phyloP scores from a whole-genome alignment of 2,329 filamentous ascomycete species.

The Cladobotryum mycophilum region DNA sequence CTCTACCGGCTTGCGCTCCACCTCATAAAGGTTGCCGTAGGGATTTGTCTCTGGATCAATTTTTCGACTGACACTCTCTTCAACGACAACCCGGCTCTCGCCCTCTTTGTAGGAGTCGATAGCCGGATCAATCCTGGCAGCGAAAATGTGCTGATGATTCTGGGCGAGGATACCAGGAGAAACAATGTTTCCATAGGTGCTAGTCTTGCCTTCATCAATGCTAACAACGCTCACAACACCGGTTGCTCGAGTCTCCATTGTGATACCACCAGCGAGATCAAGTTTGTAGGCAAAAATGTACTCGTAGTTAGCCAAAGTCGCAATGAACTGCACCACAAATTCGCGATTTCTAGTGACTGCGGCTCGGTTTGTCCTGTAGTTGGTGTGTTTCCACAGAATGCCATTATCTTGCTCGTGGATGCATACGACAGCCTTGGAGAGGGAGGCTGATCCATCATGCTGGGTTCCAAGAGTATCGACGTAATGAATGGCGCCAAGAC shows the following conservation, averaged over 20 bases:
- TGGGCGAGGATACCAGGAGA: conserved; percentile 58
- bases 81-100: conserved; percentile 43
- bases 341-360: conserved; percentile 55
- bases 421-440: conserved; percentile 55
- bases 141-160: conserved; percentile 67
- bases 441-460: conserved; percentile 45
- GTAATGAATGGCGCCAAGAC: conserved; percentile 60
- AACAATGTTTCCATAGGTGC: conserved; percentile 55
- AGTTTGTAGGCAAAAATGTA: conserved; percentile 51
- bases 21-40: conserved; percentile 53
- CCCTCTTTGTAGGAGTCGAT: conserved; percentile 44
- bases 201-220: conserved; percentile 49
- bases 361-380: conserved; percentile 57
- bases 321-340: conserved; percentile 62
- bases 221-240: conserved; percentile 58
- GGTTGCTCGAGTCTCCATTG: conserved; percentile 58
- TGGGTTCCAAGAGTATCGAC: conserved; percentile 52
- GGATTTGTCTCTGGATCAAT: conserved; percentile 51
- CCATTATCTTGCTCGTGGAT: conserved; percentile 67
- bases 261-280: conserved; percentile 55
- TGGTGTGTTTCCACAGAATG: conserved; percentile 66
- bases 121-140: conserved; percentile 57
- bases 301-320: conserved; percentile 66
- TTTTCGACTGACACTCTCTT: conserved; percentile 31
- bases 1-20: conserved; percentile 42